Conservation (phyloP, 1,284 basidiomycete genomes). For the Amylostereum chailletii region DNA sequence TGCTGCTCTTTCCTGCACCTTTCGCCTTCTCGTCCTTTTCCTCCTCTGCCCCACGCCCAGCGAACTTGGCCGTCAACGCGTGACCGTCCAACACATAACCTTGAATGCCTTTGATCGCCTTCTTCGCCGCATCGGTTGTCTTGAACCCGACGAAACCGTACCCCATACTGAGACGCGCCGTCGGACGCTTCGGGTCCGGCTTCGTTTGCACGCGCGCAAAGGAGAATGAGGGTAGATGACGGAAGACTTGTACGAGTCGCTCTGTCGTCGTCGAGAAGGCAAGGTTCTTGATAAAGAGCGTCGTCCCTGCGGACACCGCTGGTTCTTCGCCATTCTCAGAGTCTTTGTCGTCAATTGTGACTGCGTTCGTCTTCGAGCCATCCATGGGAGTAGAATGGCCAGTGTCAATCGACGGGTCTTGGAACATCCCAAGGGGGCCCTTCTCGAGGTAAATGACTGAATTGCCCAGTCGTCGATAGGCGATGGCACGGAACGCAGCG, state of each 20-base stretch:
- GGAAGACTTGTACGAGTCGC: constrained; percentile 63
- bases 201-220: constrained; percentile 93
- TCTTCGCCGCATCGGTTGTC: constrained; percentile 63
- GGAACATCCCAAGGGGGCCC: constrained; percentile 79
- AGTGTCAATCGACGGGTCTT: constrained; percentile 10
- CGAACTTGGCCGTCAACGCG: constrained; percentile 77
- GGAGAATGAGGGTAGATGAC: constrained; percentile 72
- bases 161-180: constrained; percentile 79
- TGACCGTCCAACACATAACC: constrained; percentile 87
- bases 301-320: constrained; percentile 62
- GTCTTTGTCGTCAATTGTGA: constrained; percentile 27
- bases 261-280: constrained; percentile 84
- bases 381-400: constrained; percentile 14
- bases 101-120: constrained; percentile 74
- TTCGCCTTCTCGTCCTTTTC: constrained; percentile 29
- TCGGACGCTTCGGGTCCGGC: constrained; percentile 70
- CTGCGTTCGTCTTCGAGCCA: constrained; percentile 31
- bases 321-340: constrained; percentile 33
- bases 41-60: constrained; percentile 75
- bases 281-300: constrained; percentile 93
- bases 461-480: constrained; percentile 85
- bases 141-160: constrained; percentile 95
- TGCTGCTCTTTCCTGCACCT: constrained; percentile 40
- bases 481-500: constrained; percentile 74
- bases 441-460: constrained; percentile 91